These are phyloP conservation scores for Sindora glabra DNA, from an alignment of 306 rosid genomes.

Conservation along the genomic window DNA sequence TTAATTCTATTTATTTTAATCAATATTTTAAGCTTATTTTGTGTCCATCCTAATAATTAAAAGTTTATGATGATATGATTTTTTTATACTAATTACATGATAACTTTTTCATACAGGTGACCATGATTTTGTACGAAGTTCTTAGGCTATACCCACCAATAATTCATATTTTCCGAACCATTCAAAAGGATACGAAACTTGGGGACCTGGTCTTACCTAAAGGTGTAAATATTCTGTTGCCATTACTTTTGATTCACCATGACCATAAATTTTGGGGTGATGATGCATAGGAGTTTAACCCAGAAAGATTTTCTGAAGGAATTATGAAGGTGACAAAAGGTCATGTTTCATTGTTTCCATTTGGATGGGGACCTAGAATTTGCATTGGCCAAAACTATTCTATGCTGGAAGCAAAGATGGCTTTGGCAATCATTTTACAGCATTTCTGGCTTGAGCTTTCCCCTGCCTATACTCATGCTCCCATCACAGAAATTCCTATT, in stretches of 20 bases:
- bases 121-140: conserved; percentile 59
- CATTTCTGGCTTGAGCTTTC: conserved; percentile 39
- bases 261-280: conserved; percentile 26
- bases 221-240: background rate
- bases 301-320: conserved; percentile 42
- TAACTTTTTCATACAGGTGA: conserved; percentile 19
- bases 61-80: too few relatives aligned
- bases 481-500: background rate
- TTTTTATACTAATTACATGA: too few relatives aligned
- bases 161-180: background rate
- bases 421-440: conserved; percentile 30
- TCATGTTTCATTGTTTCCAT: conserved; percentile 14
- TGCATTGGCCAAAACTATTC: conserved; percentile 36
- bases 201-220: conserved; percentile 21
- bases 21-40: too few relatives aligned
- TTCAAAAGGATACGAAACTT: conserved; percentile 12
- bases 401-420: conserved; percentile 35
- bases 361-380: conserved; percentile 19
- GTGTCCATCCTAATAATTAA: too few relatives aligned
- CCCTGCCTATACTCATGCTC: conserved; percentile 27
- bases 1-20: too few relatives aligned
- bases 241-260: conserved; percentile 24
- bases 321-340: conserved; percentile 25
- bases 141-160: conserved; percentile 47
- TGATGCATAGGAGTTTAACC: conserved; percentile 30